Percentiles rank a stretch among this genome's conserved stretches.
Evolutionary conservation across 2,329 filamentous ascomycete genomes (phyloP).

Genomic region (Lachnellula suecica): DNA sequence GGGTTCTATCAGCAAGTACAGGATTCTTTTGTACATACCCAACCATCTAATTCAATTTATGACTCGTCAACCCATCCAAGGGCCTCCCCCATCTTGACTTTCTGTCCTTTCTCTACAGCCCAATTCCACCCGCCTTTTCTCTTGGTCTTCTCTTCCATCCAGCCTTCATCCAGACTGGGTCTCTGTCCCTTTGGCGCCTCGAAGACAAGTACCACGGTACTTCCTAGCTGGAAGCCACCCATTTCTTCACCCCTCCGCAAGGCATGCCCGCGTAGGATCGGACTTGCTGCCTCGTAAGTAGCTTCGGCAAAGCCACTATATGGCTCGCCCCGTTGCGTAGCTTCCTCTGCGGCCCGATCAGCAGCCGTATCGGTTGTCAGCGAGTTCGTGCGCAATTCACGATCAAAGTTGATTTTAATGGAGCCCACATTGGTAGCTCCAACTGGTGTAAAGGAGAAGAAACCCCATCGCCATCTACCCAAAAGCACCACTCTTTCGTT

Average conservation of each 20-base stretch:
- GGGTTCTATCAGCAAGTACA: not conserved
- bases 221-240: conserved; percentile 95
- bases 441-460: conserved; percentile 94
- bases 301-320: conserved; percentile 94
- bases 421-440: conserved; percentile 97
- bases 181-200: conserved; percentile 74
- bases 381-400: conserved; percentile 89
- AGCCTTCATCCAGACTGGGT: conserved; percentile 59
- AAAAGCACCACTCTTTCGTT: conserved; percentile 95
- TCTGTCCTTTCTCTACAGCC: conserved; percentile 84
- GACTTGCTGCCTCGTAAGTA: conserved; percentile 76
- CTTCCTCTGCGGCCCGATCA: conserved; percentile 80
- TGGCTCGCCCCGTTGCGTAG: conserved; percentile 71
- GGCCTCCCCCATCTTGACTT: conserved; percentile 84
- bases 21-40: not conserved
- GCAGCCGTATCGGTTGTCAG: conserved; percentile 90
- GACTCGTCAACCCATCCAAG: conserved; percentile 70
- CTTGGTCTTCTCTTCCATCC: conserved; percentile 50
- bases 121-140: conserved; percentile 76
- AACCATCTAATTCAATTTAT: conserved; percentile 9
- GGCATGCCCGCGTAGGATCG: conserved; percentile 78
- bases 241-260: conserved; percentile 90
- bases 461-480: conserved; percentile 93
- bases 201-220: conserved; percentile 93
- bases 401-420: conserved; percentile 96